Evolutionary conservation across 371 early-diverging fungal species (phyloP).

Genomic region (Apophysomyces elegans): DNA sequence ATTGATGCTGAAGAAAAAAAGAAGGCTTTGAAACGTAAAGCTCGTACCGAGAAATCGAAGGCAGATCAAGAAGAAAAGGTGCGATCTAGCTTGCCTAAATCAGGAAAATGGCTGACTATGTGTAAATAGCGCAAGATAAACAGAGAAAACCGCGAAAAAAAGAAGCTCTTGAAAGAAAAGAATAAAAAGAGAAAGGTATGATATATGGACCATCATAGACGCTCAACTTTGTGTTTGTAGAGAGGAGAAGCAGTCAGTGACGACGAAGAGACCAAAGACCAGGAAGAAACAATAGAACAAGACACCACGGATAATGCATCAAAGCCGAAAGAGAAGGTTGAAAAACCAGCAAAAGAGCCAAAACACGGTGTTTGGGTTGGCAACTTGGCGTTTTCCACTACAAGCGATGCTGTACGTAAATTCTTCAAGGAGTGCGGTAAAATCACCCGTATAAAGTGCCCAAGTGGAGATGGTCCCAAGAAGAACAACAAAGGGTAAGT

Average conservation of each 20-base stretch:
- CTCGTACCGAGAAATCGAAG: constrained; percentile 9
- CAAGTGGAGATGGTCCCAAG: constrained; percentile 46
- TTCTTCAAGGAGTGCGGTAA: constrained; percentile 65
- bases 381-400: constrained; percentile 67
- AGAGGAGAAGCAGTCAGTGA: constrained; percentile 41
- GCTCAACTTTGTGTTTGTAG: constrained; percentile 21
- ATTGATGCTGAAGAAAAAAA: constrained; percentile 11
- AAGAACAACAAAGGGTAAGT: constrained; percentile 58
- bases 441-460: constrained; percentile 74
- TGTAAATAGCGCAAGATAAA: constrained; percentile 39
- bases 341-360: constrained; percentile 33
- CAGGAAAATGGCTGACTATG: constrained; percentile 16
- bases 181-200: constrained; percentile 52
- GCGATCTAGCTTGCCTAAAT: not conserved
- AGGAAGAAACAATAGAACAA: constrained; percentile 19
- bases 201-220: not conserved
- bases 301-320: constrained; percentile 14
- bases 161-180: constrained; percentile 45
- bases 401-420: constrained; percentile 53
- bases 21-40: constrained; percentile 14
- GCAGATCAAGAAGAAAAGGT: constrained; percentile 37
- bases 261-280: constrained; percentile 34
- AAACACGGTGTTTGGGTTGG: constrained; percentile 78
- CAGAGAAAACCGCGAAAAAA: constrained; percentile 47
- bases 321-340: constrained; percentile 28